phyloP scores from a whole-genome alignment of 306 rosid species.

The Vicia villosa region DNA sequence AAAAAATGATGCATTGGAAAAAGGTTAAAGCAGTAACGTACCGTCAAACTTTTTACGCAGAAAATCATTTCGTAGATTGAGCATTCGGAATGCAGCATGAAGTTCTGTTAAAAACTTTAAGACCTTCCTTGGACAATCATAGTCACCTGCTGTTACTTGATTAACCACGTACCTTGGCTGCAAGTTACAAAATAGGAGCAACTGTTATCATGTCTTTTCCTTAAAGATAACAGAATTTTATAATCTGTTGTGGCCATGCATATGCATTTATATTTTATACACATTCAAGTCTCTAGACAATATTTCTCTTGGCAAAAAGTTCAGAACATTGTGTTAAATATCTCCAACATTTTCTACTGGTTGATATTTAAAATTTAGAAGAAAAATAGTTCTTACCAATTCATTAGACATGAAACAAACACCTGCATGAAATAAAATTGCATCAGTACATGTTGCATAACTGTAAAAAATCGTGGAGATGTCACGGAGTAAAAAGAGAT shows the following conservation, averaged over 20 bases:
- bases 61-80: conserved; percentile 93
- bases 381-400: conserved; percentile 62
- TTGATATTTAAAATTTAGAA: not conserved
- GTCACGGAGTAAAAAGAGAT: conserved; percentile 1
- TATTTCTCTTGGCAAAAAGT: not conserved
- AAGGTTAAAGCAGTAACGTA: conserved; percentile 34
- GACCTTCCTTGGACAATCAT: conserved; percentile 93
- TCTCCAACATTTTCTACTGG: conserved; percentile 10
- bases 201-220: not conserved
- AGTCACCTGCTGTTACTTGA: conserved; percentile 93
- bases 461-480: conserved; percentile 1
- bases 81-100: conserved; percentile 91
- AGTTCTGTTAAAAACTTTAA: conserved; percentile 87
- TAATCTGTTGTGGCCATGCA: conserved; percentile 2
- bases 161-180: conserved; percentile 98
- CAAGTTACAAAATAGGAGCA: conserved; percentile 36
- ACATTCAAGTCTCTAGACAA: too few species aligned
- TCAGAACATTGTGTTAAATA: conserved; percentile 7
- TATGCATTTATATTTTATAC: too few species aligned
- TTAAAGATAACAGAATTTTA: conserved; percentile 24
- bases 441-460: conserved; percentile 32
- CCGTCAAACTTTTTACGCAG: conserved; percentile 94
- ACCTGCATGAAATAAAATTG: conserved; percentile 59
- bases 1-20: not conserved
- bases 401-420: conserved; percentile 96